phyloP scores from a whole-genome alignment of 2,329 filamentous ascomycete species.

The Nothophoma quercina region DNA sequence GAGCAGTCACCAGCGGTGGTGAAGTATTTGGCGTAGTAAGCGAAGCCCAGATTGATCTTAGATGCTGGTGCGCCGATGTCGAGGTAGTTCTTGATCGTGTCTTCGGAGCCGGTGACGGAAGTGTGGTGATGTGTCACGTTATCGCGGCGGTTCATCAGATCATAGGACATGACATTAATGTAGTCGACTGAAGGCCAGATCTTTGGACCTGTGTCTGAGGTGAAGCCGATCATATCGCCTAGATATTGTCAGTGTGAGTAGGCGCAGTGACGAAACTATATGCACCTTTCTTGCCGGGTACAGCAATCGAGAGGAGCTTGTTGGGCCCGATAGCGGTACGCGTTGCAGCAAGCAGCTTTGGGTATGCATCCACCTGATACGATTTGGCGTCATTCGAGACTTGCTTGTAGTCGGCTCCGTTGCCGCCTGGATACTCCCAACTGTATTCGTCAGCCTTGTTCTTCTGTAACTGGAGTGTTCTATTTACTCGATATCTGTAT shows the following conservation, averaged over 20 bases:
- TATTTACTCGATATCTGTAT: conserved; percentile 66
- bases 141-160: conserved; percentile 75
- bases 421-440: conserved; percentile 71
- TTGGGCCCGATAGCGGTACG: conserved; percentile 64
- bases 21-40: conserved; percentile 76
- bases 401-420: conserved; percentile 72
- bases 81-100: conserved; percentile 66
- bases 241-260: conserved; percentile 32
- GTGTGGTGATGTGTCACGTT: conserved; percentile 70
- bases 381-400: conserved; percentile 66
- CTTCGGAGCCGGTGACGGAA: conserved; percentile 64
- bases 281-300: conserved; percentile 57
- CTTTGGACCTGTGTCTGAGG: conserved; percentile 60
- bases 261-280: rapidly evolving
- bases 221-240: conserved; percentile 73
- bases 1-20: conserved; percentile 57
- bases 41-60: conserved; percentile 71
- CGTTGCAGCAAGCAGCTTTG: conserved; percentile 66
- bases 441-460: conserved; percentile 37
- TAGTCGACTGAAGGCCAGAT: conserved; percentile 70
- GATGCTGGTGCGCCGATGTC: conserved; percentile 61
- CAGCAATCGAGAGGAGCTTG: conserved; percentile 71
- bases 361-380: conserved; percentile 68
- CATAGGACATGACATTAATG: conserved; percentile 76
- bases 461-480: not conserved